Conservation (phyloP, 805 yeast species). For the Candida yuanshanica region DNA sequence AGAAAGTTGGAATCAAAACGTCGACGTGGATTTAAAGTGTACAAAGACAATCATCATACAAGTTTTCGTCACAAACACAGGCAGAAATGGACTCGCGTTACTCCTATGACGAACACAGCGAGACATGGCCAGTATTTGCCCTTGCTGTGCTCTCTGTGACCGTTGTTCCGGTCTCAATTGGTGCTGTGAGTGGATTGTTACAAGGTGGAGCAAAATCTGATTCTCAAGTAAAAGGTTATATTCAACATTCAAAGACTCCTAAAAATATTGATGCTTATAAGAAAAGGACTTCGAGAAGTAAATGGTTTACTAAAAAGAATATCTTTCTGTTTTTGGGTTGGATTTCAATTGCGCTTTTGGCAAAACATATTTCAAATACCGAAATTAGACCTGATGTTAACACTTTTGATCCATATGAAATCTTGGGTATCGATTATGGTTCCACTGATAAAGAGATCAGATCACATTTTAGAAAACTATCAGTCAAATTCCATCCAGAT, state of each 20-base stretch:
- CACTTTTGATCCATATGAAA: constrained; percentile 85
- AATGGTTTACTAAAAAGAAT: constrained; percentile 11
- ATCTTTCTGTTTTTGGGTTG: constrained; percentile 21
- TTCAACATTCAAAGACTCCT: constrained; percentile 6
- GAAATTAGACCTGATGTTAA: constrained; percentile 37
- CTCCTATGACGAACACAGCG: constrained; percentile 22
- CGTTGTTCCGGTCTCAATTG: constrained; percentile 18
- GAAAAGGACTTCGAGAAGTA: constrained; percentile 3
- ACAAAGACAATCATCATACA: background rate
- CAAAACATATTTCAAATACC: constrained; percentile 27
- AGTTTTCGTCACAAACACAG: background rate
- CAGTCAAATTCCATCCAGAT: constrained; percentile 91
- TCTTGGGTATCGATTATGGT: constrained; percentile 64
- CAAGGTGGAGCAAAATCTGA: background rate
- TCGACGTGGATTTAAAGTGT: background rate
- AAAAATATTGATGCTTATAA: constrained; percentile 6
- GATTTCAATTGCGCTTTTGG: constrained; percentile 31
- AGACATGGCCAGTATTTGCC: constrained; percentile 26
- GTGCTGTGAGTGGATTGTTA: constrained; percentile 6
- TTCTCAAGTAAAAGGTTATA: constrained; percentile 2
- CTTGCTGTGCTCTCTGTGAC: constrained; percentile 21
- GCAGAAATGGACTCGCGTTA: constrained; percentile 22
- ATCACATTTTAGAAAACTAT: constrained; percentile 77
- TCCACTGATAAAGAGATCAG: constrained; percentile 76
- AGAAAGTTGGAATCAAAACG: background rate